Conservation (phyloP, 2,329 filamentous ascomycete genomes). For the Cytospora chrysosperma region DNA sequence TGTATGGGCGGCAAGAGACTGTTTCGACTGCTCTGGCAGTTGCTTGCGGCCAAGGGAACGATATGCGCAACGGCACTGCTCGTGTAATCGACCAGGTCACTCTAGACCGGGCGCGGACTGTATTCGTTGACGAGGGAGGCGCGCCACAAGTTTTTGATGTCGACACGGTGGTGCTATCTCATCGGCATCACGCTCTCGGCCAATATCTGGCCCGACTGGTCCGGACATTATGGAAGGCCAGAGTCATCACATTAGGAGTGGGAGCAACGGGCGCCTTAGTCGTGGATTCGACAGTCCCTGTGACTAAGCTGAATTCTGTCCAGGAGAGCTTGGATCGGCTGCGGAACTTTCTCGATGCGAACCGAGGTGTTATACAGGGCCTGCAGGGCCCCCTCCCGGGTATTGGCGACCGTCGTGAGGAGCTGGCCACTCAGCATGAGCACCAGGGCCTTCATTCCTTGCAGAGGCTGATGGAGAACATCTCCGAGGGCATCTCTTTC, state of each 20-base stretch:
- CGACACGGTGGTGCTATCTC: conserved; percentile 83
- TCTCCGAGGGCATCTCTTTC: conserved; percentile 95
- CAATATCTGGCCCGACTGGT: conserved; percentile 87
- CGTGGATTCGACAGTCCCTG: conserved; percentile 65
- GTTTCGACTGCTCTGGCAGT: conserved; percentile 90
- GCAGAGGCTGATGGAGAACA: conserved; percentile 80
- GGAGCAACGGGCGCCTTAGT: conserved; percentile 58
- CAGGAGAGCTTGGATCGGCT: conserved; percentile 80
- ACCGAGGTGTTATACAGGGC: conserved; percentile 89
- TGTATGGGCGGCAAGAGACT: conserved; percentile 86
- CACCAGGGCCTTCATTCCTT: conserved; percentile 89
- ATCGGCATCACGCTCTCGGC: conserved; percentile 83
- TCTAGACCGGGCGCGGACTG: conserved; percentile 77
- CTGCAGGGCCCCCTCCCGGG: conserved; percentile 83
- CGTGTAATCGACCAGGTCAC: conserved; percentile 82
- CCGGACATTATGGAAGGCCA: conserved; percentile 81
- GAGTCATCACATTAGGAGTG: conserved; percentile 60
- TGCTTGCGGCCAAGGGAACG: conserved; percentile 88
- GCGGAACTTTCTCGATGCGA: conserved; percentile 79
- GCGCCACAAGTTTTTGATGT: conserved; percentile 79
- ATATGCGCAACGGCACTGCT: conserved; percentile 67
- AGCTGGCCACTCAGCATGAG: conserved; percentile 88
- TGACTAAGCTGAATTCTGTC: conserved; percentile 68
- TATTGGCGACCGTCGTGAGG: conserved; percentile 80
- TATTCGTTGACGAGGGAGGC: conserved; percentile 90